Base-by-base conservation (phyloP, 176 grass and related monocot species). In the Alloteropsis semialata region DNA sequence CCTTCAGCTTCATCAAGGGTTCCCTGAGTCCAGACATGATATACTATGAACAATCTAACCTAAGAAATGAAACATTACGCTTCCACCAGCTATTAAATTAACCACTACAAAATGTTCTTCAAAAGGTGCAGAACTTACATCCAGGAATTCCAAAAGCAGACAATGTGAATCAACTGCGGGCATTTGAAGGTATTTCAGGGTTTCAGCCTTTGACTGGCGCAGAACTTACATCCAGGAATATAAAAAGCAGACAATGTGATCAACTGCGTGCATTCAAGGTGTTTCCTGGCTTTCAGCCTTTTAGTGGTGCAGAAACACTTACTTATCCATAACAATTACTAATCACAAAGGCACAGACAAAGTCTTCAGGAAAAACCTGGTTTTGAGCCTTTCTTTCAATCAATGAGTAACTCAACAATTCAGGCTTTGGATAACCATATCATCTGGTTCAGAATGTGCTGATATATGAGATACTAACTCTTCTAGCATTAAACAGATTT, bases 401-500 rank as follows among this genome's bases (percentile, higher is more conserved):
- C 22, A 28, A 64, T 25, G 1, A 33, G 74, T 27, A 49, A 51
- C 28, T 14, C 64, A 80, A 74, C 9, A 59, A 59, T 42, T 57
- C 60, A 61, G 41, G 76, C 62, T 76, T 19, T 10, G 42, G 18
- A 54, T 33, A 79, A 37, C 81, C 5, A 55, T 1, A 84, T 79
- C 67, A 72, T 76, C 76, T 49, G 55, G 18, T 72, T 81, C 56
- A 58, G 64, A 91, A 72, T 72, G 33, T 28, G 69, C 56, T 0
- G 54, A 84, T 75, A 88, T 75, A 59, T 84, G 87, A 56, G 56
- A 84, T 57, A 91, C 24, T 34, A 91, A 72, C 63, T 72, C 46
- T 46, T 91, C 63, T 33, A 91, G 63, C 81, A 88, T 88, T 12
- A 76, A 54, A 51, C 81, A 81, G 67, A 91, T 85, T n/a, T 43